Evolutionary conservation across 2,329 filamentous ascomycete species (phyloP).

Genomic region (Arthrobotrys iridis): DNA sequence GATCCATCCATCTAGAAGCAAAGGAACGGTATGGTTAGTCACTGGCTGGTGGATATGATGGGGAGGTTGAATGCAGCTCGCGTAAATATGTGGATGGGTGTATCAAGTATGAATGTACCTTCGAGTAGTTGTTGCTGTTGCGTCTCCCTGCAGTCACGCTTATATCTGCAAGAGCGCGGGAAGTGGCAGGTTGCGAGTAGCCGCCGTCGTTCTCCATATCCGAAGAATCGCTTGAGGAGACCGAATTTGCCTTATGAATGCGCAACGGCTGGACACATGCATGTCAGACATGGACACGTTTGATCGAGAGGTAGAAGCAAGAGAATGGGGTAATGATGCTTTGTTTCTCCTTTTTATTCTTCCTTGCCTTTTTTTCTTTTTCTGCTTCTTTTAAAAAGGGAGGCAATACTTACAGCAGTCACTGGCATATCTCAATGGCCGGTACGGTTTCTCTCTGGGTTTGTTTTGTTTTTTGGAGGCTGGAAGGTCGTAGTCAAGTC

Average conservation of each 20-base stretch:
- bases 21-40: background rate
- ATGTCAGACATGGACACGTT: constrained; percentile 34
- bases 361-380: background rate
- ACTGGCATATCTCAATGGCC: constrained; percentile 22
- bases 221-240: constrained; percentile 58
- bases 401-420: constrained; percentile 29
- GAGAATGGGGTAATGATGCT: background rate
- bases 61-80: constrained; percentile 56
- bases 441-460: no score
- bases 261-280: constrained; percentile 75
- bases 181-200: constrained; percentile 66
- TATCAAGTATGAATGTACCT: constrained; percentile 74
- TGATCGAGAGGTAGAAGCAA: constrained; percentile 18
- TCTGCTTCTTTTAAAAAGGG: no score
- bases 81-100: constrained; percentile 52
- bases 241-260: constrained; percentile 75
- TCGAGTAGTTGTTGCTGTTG: constrained; percentile 84
- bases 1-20: constrained; percentile 21
- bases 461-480: no score
- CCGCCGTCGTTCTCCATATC: constrained; percentile 71
- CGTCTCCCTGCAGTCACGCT: constrained; percentile 83
- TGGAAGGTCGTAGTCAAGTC: background rate
- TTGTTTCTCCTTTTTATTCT: background rate
- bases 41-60: constrained; percentile 55
- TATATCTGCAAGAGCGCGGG: constrained; percentile 86